Percentiles rank a stretch among this genome's conserved stretches.
Evolutionary conservation across 768 basidiomycete species (phyloP).

Genomic region (Daedaleopsis nitida): DNA sequence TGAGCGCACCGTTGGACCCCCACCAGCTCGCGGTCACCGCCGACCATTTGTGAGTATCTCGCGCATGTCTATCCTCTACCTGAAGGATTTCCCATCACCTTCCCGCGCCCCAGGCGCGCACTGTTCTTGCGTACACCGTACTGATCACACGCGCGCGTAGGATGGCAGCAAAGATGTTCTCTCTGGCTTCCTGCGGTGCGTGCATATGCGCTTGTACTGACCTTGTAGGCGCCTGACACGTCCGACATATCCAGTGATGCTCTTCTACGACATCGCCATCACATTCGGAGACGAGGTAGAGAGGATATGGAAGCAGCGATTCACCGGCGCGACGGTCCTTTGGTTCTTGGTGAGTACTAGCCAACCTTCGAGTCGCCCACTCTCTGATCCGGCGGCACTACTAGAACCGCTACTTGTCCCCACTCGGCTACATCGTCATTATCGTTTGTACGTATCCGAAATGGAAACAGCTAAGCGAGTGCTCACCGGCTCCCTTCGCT

Average conservation of each 20-base stretch:
- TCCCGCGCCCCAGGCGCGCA: not conserved
- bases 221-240: not conserved
- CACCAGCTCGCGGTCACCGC: constrained; percentile 16
- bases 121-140: not conserved
- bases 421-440: constrained; percentile 29
- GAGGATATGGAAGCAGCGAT: constrained; percentile 27
- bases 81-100: not conserved
- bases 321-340: constrained; percentile 26
- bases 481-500: no score
- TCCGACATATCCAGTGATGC: constrained; percentile 16
- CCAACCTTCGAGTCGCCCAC: not conserved
- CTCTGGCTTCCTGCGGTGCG: constrained; percentile 24
- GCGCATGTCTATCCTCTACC: not conserved
- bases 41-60: constrained; percentile 19
- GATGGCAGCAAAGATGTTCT: constrained; percentile 24
- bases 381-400: constrained; percentile 1
- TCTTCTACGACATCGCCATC: constrained; percentile 25
- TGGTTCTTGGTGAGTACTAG: constrained; percentile 23
- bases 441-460: constrained; percentile 26
- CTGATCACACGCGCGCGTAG: constrained; percentile 4
- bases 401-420: constrained; percentile 30
- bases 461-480: not conserved
- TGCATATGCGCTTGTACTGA: not conserved
- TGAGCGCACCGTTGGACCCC: constrained; percentile 12
- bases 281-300: constrained; percentile 26